phyloP scores from a whole-genome alignment of 305 asterid genomes.

The Fraxinus baroniana region DNA sequence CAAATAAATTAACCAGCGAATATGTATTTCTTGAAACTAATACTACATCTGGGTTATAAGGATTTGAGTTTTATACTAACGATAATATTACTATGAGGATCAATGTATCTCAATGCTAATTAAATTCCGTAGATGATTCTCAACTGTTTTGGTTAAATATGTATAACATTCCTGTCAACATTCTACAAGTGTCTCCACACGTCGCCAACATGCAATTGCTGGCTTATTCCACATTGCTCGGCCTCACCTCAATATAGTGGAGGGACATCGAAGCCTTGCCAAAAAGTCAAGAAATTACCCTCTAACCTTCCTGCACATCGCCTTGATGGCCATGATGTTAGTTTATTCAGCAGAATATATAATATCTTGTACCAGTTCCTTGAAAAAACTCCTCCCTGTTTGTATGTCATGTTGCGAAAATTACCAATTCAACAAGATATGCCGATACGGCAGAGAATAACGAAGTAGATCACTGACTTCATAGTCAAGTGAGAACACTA shows the following conservation, averaged over 20 bases:
- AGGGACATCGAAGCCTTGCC: not conserved
- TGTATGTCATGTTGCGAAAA: too few species aligned
- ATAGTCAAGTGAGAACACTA: too few species aligned
- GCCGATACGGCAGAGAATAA: too few species aligned
- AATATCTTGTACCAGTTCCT: not conserved
- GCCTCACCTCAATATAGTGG: not conserved
- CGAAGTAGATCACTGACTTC: too few species aligned
- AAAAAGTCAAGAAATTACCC: not conserved
- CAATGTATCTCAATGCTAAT: not conserved
- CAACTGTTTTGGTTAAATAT: not conserved
- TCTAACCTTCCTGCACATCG: not conserved
- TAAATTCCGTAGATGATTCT: not conserved
- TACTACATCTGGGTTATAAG: not conserved
- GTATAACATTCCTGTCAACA: not conserved
- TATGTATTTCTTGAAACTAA: constrained; percentile 13
- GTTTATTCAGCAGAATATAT: too few species aligned
- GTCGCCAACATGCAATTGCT: not conserved
- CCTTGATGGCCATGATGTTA: not conserved
- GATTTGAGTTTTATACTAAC: constrained; percentile 5
- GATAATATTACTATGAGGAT: not conserved
- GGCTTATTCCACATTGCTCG: not conserved
- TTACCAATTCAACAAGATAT: too few species aligned
- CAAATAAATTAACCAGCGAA: not conserved
- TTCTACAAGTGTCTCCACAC: not conserved
- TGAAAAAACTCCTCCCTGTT: not conserved